A percentile compares a stretch with the other conserved stretches of the same genome.
Conservation (phyloP, 352 stramenopile species). For the Stramenopiles sp. region DNA sequence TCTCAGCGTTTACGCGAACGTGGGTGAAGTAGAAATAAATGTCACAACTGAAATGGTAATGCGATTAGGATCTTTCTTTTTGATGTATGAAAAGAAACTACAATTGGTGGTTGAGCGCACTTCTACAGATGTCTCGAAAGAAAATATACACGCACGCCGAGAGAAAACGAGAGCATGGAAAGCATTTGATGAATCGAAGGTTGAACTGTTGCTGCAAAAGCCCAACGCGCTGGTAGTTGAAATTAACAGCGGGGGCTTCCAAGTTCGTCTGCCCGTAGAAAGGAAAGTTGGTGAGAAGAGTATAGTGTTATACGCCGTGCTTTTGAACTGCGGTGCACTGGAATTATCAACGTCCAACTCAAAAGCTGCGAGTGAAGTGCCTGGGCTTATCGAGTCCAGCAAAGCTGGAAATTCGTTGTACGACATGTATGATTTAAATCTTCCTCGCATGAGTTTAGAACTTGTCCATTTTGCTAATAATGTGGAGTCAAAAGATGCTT, state of each 20-base stretch:
- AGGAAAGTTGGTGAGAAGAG: not conserved
- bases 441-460: not conserved
- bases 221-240: not conserved
- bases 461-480: not conserved
- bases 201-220: not conserved
- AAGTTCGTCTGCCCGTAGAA: not conserved
- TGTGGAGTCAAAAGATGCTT: not conserved
- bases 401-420: not conserved
- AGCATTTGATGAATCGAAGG: slow-evolving; percentile 5
- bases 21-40: not conserved
- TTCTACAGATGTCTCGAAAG: not conserved
- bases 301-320: not conserved
- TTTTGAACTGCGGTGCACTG: not conserved
- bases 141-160: not conserved
- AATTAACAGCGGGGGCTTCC: not conserved
- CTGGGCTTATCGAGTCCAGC: not conserved
- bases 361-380: not conserved
- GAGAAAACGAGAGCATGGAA: not conserved
- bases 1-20: not conserved
- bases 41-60: not conserved
- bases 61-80: not conserved
- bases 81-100: not conserved
- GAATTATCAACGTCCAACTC: not conserved
- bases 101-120: not conserved
- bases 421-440: not conserved